Base-by-base conservation (phyloP, 805 yeast genomes). In the Wickerhamiella parazyma region DNA sequence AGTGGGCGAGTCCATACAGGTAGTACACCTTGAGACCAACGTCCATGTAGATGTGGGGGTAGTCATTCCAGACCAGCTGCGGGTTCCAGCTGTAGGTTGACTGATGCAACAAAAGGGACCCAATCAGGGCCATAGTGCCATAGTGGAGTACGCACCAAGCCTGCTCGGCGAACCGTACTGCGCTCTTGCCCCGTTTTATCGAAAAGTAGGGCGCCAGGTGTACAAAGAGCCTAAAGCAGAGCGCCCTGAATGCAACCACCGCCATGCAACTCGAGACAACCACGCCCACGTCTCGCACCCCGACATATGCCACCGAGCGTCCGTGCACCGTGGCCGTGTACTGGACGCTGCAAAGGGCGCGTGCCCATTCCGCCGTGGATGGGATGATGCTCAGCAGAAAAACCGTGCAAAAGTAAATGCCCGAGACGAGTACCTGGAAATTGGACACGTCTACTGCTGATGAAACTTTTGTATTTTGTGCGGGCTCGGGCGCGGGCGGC, bases 121-220 rank as follows among this genome's bases (percentile, higher is more conserved):
- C 95, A 46, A 64, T 63, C 1, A 57, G 37, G 57, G 77, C 76
- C 8, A 82, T 71, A 9, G 62, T 51, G 6, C 70, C 51, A 63
- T 75, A 82, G 58, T 80, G 82, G 6, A 73, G 53, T 14, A 74
- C 58, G 26, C 73, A 66, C 95, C 95, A 86, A 41, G 84, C 77
- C 65, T 85, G 95, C 61, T 85, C 95, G 45, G 84, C 80, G 56
- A 82, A 85, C 46, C 95, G 70, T 45, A 72, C 72, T 18, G 68
- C 64, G 0, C 79, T 72, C 52, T 75, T 77, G 12, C 57, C 59
- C 2, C 69, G 61, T 33, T 59, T 59, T 39, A 81, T 74, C 19
- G 71, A 64, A 22, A 45, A 24, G 12, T 19, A 5, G 6, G 46
- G 44, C 11, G 48, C 48, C 4, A 46, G 14, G 8, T 19, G 22